Evolutionary conservation across 768 basidiomycete species (phyloP), one percentile per base, ranked within the genome.

Genomic region (Trametes coccinea): DNA sequence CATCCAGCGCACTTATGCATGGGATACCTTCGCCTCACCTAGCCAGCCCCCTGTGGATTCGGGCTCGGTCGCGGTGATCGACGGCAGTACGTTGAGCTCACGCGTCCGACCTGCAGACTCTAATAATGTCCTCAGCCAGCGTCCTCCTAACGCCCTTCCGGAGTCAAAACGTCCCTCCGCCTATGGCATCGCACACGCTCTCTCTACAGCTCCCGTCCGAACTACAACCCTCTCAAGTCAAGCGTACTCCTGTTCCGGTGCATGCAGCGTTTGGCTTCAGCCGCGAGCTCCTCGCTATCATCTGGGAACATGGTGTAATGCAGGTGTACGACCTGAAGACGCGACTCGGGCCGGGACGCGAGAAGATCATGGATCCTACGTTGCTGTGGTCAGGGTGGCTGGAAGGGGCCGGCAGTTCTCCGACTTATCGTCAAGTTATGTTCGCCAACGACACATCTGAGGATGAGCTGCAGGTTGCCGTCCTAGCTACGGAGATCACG

Each of bases 101-200:
- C 39, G 11, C n/a, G 40, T 44, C 46, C 22, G 2, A 1, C 30
- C 29, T 4, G 27, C 46, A 41, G 2, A 43, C 29, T 17, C 47
- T 50, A 16, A 58, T 1, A 31, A 1, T 37, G 16, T n/a, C 17
- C 7, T 46, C 72, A 96, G 95, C 84, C 2, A 79, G 78, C 22
- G 76, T 93, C 58, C 83, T 95, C 3, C 77, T 99, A 43, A 99
- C 96, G 2, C 92, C 97, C 14, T 98, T 98, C 81, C 84, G 95
- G 43, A 83, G 85, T 0, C 92, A 96, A 75, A 98, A 97, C 70
- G 83, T 96, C 4, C 97, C 96, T n/a, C 97, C 97, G n/a, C 97
- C 97, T 0, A 95, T 97, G 93, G 91, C 88, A 1, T 88, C 93
- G 1, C 79, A 81, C 66, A 74, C 74, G 43, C 75, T 85, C 53